Evolutionary conservation across 306 rosid genomes (phyloP), one percentile per base, ranked within the genome.

Genomic region (Dryas alaskensis): DNA sequence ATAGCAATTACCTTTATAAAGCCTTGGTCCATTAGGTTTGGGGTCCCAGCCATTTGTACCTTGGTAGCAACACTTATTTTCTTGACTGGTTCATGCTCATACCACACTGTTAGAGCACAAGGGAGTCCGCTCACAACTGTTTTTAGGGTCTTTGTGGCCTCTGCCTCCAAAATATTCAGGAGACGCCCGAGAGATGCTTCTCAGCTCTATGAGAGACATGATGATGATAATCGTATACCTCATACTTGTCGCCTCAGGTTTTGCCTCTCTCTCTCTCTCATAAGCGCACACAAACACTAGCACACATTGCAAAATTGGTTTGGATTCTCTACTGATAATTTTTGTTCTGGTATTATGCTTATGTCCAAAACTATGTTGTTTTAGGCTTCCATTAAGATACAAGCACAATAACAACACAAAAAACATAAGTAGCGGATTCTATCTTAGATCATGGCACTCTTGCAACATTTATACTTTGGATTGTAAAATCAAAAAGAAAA

Each of bases 1-100:
- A 31, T 71, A 39, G 76, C 76, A 16, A 22, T 67, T 76, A 40
- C 65, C 3, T 55, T 7, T 43, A 25, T 76, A 14, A 83, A 72
- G 13, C 71, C 84, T n/a, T 79, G 81, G 81, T 59, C 65, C 11
- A 6, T 72, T 39, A 74, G 43, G 27, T 83, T 67, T 62, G 81
- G 69, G 0, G 66, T 79, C 44, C 54, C 79, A 6, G 72, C 81
- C 0, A 50, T 73, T 6, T 40, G 16, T 46, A 55, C 60, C 11
- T 73, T 10, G 12, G 8, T 72, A 8, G 74, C 81, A 52, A 73
- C 77, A 1, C 6, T 68, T 57, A 10, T 79, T 31, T 79, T 79
- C 77, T 47, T 72, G 49, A 79, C 62, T 45, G 66, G 84, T 46
- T 53, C 9, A 6, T 19, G 39, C 19, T 52, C 63, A 3, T 76